These are phyloP conservation scores for Pseudoperonospora humuli DNA, from an alignment of 352 stramenopile species.

Conservation along the genomic window DNA sequence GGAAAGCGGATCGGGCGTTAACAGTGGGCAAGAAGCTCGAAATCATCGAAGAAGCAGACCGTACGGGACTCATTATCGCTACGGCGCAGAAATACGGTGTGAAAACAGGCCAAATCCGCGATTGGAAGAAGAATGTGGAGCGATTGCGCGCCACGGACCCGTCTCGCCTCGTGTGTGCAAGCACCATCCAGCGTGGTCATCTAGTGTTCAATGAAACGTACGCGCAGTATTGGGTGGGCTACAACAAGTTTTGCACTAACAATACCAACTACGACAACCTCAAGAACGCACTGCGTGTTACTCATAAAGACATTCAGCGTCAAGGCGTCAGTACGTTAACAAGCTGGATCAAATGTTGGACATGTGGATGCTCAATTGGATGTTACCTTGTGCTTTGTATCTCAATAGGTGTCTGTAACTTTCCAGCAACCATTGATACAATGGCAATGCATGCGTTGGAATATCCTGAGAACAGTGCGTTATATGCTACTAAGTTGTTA, in stretches of 20 bases:
- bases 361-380: too few relatives aligned
- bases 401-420: conserved; percentile 46
- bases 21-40: conserved; percentile 86
- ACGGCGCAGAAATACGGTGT: conserved; percentile 83
- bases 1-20: conserved; percentile 69
- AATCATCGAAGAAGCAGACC: conserved; percentile 82
- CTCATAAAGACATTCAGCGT: conserved; percentile 61
- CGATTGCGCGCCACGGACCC: conserved; percentile 68
- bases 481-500: too few relatives aligned
- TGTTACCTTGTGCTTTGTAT: neutral
- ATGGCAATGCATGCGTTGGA: conserved; percentile 53
- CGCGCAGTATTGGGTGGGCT: conserved; percentile 84
- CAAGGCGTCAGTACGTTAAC: conserved; percentile 65
- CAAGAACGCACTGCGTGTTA: conserved; percentile 57
- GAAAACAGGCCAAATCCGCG: conserved; percentile 80
- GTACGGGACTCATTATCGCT: conserved; percentile 62
- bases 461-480: conserved; percentile 48
- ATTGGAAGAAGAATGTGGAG: conserved; percentile 86
- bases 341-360: neutral
- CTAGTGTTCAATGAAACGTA: conserved; percentile 86
- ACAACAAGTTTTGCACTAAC: conserved; percentile 82
- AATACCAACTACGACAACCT: conserved; percentile 66
- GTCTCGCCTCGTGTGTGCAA: conserved; percentile 71
- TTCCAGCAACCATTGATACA: conserved; percentile 52
- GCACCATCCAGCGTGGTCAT: conserved; percentile 75